A percentile compares a stretch with the other conserved stretches of the same genome.
These are phyloP conservation scores for Glebionis coronaria DNA, from an alignment of 129 eudicot species.

Conservation along the genomic window DNA sequence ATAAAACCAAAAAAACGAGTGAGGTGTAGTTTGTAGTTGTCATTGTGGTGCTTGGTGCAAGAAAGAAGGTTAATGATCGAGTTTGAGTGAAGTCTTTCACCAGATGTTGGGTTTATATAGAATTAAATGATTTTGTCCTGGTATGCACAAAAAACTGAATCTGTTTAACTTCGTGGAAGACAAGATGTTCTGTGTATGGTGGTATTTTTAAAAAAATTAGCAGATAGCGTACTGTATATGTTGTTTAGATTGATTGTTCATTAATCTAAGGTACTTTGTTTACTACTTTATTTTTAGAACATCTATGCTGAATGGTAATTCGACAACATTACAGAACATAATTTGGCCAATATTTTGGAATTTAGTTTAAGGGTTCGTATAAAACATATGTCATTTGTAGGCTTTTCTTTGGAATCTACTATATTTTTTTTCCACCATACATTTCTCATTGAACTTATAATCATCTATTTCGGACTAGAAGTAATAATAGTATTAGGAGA, in stretches of 20 bases:
- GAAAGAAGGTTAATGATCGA: slow-evolving; percentile 7
- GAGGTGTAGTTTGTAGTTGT: slow-evolving; percentile 7
- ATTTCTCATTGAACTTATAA: no score
- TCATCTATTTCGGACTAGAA: no score
- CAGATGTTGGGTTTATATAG: slow-evolving; percentile 19
- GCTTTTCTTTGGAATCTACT: no score
- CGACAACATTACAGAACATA: no score
- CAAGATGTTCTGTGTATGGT: slow-evolving; percentile 8
- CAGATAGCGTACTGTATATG: background rate
- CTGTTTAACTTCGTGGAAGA: slow-evolving; percentile 4
- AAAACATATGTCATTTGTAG: no score
- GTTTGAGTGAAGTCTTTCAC: background rate
- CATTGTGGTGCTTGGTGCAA: slow-evolving; percentile 30
- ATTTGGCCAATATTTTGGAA: no score
- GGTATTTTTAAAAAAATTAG: background rate
- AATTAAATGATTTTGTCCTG: background rate
- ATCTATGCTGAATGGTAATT: no score
- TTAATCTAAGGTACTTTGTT: background rate
- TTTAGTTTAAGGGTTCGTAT: no score
- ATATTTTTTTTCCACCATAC: no score
- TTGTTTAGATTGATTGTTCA: slow-evolving; percentile 2
- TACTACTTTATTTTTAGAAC: background rate
- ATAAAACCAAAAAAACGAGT: slow-evolving; percentile 16
- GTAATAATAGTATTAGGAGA: no score
- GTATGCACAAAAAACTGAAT: background rate